A percentile compares a stretch with the other conserved stretches of the same genome.
These are phyloP conservation scores for Yamadazyma olivae DNA, from an alignment of 805 yeast species.

Conservation along the genomic window DNA sequence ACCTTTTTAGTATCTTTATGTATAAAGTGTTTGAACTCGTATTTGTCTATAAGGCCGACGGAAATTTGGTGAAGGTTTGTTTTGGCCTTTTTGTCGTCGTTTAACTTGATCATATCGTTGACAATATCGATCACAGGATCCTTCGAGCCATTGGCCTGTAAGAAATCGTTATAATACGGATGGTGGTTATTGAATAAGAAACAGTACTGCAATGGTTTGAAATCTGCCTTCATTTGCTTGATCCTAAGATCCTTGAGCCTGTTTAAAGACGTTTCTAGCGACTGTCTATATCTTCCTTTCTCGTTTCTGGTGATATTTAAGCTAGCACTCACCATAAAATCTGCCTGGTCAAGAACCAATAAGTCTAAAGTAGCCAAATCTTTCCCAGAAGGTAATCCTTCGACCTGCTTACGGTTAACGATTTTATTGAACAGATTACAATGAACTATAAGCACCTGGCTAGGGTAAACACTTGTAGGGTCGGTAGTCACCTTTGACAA, in stretches of 20 bases:
- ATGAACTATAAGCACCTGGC: background rate
- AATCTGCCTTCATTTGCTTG: slow-evolving; percentile 4
- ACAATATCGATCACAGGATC: background rate
- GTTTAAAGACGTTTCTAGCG: background rate
- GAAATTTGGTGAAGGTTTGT: background rate
- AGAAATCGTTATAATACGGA: slow-evolving; percentile 12
- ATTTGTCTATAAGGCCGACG: background rate
- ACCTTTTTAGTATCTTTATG: background rate
- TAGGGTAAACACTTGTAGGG: background rate
- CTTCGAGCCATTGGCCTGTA: too few relatives aligned
- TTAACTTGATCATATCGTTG: background rate
- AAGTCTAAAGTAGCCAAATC: background rate
- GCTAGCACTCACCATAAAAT: slow-evolving; percentile 9
- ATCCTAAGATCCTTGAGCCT: background rate
- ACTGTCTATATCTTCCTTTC: background rate
- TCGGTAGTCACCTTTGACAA: background rate
- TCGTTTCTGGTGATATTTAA: background rate
- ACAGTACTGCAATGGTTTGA: slow-evolving; percentile 23
- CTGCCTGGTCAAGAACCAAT: slow-evolving; percentile 23
- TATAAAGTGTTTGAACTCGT: background rate
- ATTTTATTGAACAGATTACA: background rate
- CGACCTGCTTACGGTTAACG: background rate
- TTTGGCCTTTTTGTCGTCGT: background rate
- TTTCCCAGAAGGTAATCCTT: background rate
- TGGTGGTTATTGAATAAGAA: slow-evolving; percentile 17